These are phyloP conservation scores for Dichotomocladium elegans DNA, from an alignment of 371 early-diverging fungal species.

Conservation along the genomic window DNA sequence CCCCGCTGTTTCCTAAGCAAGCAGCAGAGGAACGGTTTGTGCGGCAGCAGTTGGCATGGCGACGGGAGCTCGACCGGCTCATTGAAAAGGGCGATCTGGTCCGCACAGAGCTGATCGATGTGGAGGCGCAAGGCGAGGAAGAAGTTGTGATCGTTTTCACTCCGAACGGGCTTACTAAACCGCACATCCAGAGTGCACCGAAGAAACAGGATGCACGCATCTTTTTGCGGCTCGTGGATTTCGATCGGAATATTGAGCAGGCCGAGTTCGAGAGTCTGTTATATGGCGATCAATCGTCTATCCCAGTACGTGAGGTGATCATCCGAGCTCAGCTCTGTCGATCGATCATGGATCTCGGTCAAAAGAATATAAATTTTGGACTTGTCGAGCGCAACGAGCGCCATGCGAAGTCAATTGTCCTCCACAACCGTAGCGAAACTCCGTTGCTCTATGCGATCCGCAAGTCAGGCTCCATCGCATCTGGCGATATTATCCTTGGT, in stretches of 20 bases:
- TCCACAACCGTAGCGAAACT: slow-evolving; percentile 89
- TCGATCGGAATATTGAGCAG: slow-evolving; percentile 68
- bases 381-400: slow-evolving; percentile 84
- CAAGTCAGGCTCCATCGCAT: slow-evolving; percentile 95
- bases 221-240: slow-evolving; percentile 73
- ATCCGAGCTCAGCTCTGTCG: slow-evolving; percentile 81
- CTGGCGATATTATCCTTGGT: slow-evolving; percentile 83
- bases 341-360: slow-evolving; percentile 90
- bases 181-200: slow-evolving; percentile 68
- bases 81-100: slow-evolving; percentile 70
- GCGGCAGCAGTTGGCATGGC: slow-evolving; percentile 68
- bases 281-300: slow-evolving; percentile 52
- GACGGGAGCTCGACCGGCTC: slow-evolving; percentile 71
- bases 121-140: slow-evolving; percentile 67
- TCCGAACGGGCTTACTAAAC: slow-evolving; percentile 52
- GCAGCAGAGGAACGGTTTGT: slow-evolving; percentile 84
- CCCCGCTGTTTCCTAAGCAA: slow-evolving; percentile 72
- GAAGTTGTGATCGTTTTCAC: slow-evolving; percentile 80
- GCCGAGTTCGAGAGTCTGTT: slow-evolving; percentile 72
- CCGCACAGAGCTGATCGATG: slow-evolving; percentile 57
- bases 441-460: slow-evolving; percentile 88
- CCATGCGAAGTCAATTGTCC: slow-evolving; percentile 83
- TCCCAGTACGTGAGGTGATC: slow-evolving; percentile 95
- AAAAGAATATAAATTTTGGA: slow-evolving; percentile 97
- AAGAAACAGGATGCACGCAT: slow-evolving; percentile 80